Percentiles rank a stretch among this genome's conserved stretches.
phyloP scores from a whole-genome alignment of 257 asterid species.

The Plantago elongata region DNA sequence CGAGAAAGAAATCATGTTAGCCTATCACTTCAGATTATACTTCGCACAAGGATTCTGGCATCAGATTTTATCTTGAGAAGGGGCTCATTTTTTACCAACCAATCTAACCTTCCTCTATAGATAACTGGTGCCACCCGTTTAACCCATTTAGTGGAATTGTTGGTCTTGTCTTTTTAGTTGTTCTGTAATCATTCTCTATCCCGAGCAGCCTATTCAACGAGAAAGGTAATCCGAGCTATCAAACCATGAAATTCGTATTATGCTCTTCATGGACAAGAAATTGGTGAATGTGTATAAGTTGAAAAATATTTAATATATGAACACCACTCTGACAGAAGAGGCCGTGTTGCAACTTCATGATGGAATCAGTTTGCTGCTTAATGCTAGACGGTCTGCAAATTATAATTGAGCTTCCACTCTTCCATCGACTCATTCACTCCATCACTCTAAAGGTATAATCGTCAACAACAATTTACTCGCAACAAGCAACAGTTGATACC shows the following conservation, averaged over 20 bases:
- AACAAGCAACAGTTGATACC: no score
- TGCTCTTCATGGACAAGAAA: constrained; percentile 11
- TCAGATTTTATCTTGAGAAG: constrained; percentile 50
- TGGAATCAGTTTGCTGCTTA: no score
- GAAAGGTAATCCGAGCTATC: constrained; percentile 33
- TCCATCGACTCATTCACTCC: no score
- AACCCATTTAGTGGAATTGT: constrained; percentile 85
- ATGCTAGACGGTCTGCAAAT: no score
- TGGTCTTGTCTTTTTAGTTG: constrained; percentile 54
- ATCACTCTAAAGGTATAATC: no score
- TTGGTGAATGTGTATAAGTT: constrained; percentile 4
- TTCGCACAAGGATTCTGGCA: constrained; percentile 75
- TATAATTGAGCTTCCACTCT: no score
- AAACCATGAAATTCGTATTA: constrained; percentile 21
- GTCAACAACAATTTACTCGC: no score
- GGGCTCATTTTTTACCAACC: constrained; percentile 53
- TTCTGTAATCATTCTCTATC: constrained; percentile 52
- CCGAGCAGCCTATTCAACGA: constrained; percentile 30
- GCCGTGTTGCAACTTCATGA: no score
- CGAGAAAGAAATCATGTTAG: constrained; percentile 68
- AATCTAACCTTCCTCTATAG: constrained; percentile 56
- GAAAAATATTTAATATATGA: no score
- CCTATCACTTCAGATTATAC: constrained; percentile 73
- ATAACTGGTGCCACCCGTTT: constrained; percentile 58
- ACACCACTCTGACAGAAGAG: no score